phyloP scores from a whole-genome alignment of 2,329 filamentous ascomycete genomes.

The Emmonsiellopsis sp. region DNA sequence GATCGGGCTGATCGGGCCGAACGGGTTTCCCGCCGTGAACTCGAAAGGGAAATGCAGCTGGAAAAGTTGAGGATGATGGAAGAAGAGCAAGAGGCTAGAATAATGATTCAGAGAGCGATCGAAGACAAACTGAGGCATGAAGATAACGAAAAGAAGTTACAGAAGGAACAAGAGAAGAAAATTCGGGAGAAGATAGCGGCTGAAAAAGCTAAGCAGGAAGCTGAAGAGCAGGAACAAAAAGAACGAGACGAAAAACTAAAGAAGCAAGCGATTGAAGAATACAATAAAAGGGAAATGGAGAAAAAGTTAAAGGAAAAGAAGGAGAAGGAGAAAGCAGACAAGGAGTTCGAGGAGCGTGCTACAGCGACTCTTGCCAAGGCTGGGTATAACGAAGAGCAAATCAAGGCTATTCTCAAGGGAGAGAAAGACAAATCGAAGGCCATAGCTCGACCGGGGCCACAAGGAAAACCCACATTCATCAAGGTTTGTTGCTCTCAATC shows the following conservation, averaged over 20 bases:
- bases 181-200: conserved; percentile 26
- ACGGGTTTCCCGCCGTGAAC: conserved; percentile 8
- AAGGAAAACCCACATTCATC: conserved; percentile 31
- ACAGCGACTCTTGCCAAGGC: conserved; percentile 27
- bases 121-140: conserved; percentile 17
- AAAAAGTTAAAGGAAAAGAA: conserved; percentile 40
- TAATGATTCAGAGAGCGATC: conserved; percentile 15
- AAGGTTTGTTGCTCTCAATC: conserved; percentile 25
- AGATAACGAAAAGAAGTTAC: conserved; percentile 20
- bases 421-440: conserved; percentile 23
- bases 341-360: conserved; percentile 38
- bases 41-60: conserved; percentile 26
- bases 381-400: conserved; percentile 33
- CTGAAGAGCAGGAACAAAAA: conserved; percentile 26
- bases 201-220: conserved; percentile 21
- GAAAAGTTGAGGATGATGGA: conserved; percentile 24
- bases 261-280: conserved; percentile 45
- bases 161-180: conserved; percentile 43
- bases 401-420: conserved; percentile 29
- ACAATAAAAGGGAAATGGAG: conserved; percentile 42
- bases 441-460: not conserved
- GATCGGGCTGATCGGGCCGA: not conserved
- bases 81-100: conserved; percentile 14
- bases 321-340: conserved; percentile 43
- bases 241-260: conserved; percentile 34